These are phyloP conservation scores for Populus euphratica DNA, from an alignment of 345 rosid species.

Conservation along the genomic window DNA sequence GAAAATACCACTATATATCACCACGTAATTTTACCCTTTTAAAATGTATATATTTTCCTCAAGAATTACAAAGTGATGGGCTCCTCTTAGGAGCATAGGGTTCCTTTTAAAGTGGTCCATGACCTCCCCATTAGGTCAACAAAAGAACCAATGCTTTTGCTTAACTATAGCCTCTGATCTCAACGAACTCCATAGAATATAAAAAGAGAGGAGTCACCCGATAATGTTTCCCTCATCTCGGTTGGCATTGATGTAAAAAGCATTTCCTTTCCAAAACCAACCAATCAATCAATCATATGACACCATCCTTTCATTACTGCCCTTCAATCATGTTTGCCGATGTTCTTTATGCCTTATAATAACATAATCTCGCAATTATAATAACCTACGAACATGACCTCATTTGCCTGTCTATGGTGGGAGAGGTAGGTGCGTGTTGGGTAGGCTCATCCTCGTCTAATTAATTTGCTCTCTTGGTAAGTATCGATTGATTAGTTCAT, in stretches of 20 bases:
- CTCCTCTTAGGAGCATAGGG: background rate
- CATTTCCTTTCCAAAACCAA: background rate
- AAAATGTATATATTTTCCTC: background rate
- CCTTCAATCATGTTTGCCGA: background rate
- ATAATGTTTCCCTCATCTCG: background rate
- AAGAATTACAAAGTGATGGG: background rate
- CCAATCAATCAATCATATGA: conserved; percentile 11
- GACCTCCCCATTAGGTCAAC: conserved; percentile 7
- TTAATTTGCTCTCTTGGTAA: background rate
- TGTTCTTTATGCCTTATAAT: background rate
- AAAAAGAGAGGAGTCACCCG: background rate
- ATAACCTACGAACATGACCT: background rate
- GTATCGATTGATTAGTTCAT: background rate
- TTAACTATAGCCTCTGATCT: background rate
- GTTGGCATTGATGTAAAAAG: background rate
- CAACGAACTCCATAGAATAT: background rate
- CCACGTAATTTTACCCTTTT: no score
- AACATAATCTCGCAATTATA: background rate
- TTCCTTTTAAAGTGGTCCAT: conserved; percentile 7
- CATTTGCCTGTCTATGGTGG: background rate
- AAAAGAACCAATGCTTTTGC: conserved; percentile 23
- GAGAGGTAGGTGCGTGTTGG: background rate
- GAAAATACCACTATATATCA: no score
- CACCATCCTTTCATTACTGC: background rate
- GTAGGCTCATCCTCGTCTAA: background rate